Base-by-base conservation (phyloP, 805 yeast species). In the Starmera caribaea region DNA sequence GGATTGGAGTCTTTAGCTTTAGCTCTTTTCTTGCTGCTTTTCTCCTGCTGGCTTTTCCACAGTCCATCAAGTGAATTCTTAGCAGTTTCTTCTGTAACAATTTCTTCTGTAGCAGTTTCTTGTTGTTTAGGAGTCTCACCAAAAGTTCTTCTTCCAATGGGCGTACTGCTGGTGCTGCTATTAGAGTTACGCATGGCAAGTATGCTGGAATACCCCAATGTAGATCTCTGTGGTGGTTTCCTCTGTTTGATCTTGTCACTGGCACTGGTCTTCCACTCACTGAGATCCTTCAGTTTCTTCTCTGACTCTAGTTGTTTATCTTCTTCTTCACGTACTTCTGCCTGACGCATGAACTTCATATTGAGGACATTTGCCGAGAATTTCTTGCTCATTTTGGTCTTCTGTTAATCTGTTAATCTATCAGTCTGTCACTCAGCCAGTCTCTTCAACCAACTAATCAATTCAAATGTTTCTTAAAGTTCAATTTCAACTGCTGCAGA, bases 261-360 rank as follows among this genome's bases (percentile, higher is more conserved):
- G 4, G 44, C 44, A 4, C 46, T 44, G 6, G 58, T 47, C 35
- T 49, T 55, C 59, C 62, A 57, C 37, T 57, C 61, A 9, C 61
- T 55, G 4, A 54, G 42, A 35, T 78, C 85, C 34, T 59, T 62
- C 13, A 71, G 57, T 39, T 66, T 71, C 36, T 53, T 60, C 39
- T 54, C 52, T 32, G 52, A 45, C 31, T 56, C 62, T 32, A 62
- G 65, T n/a, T 57, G 55, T 31, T 65, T 52, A 26, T 56, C 54
- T 40, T 53, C 50, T 43, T 54, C 55, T 17, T 54, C 61, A 17
- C 50, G 58, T n/a, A 55, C 54, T 31, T 61, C 68, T 16, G 71
- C 74, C 30, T 68, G 51, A 35, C 58, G 64, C 79, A 76, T 74
- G 64, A 77, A 79, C 68, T 49, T 86, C 96, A 86, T 86, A 72